Evolutionary conservation across 225 moss, liverwort and hornwort species (phyloP).

Genomic region (Bryoerythrophyllum caledonicum): DNA sequence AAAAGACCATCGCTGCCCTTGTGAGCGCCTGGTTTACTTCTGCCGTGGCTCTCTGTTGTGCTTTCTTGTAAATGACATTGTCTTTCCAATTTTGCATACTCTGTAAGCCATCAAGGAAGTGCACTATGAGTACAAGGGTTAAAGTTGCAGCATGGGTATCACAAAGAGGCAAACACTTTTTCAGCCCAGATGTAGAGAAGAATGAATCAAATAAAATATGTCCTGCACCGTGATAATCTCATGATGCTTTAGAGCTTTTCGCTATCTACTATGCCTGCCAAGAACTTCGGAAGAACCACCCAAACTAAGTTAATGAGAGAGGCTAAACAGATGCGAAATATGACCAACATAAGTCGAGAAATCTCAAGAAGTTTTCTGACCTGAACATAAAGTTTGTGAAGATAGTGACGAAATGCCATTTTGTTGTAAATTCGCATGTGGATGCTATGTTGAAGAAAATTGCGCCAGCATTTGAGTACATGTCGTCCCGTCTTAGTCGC

Average conservation of each 20-base stretch:
- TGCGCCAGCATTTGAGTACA: constrained; percentile 63
- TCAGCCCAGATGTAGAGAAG: not conserved
- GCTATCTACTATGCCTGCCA: not conserved
- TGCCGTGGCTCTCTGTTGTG: constrained; percentile 70
- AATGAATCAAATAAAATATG: not conserved
- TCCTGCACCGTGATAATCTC: not conserved
- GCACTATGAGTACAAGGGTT: constrained; percentile 1
- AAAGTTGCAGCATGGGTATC: not conserved
- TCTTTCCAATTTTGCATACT: constrained; percentile 76
- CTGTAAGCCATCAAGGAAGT: constrained; percentile 31
- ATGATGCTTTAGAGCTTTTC: not conserved
- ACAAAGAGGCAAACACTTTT: constrained; percentile 7
- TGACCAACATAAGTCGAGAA: not conserved
- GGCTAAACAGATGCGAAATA: not conserved
- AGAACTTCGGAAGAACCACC: constrained; percentile 2
- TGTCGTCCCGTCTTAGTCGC: constrained; percentile 46
- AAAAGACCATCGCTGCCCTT: constrained; percentile 92
- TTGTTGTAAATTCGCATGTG: constrained; percentile 67
- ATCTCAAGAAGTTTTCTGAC: constrained; percentile 28
- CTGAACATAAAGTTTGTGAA: constrained; percentile 68
- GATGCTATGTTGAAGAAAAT: constrained; percentile 59
- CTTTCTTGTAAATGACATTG: constrained; percentile 70
- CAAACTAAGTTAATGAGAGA: not conserved
- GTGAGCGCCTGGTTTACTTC: constrained; percentile 91
- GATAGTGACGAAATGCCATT: constrained; percentile 81